Evolutionary conservation across 768 basidiomycete species (phyloP).

Genomic region (Tephrocybe rancida): DNA sequence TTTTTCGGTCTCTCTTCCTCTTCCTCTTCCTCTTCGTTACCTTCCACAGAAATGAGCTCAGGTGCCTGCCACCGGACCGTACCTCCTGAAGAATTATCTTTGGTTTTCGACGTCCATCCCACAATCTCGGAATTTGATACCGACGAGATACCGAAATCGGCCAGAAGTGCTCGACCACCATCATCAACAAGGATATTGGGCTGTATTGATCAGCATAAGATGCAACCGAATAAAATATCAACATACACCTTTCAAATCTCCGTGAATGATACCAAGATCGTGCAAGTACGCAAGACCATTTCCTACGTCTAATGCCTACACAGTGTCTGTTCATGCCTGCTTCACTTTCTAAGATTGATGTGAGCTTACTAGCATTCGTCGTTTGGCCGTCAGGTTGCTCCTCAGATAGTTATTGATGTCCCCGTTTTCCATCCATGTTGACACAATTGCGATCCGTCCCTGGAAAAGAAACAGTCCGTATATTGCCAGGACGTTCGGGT

Average conservation of each 20-base stretch:
- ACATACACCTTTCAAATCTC: no score
- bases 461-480: no score
- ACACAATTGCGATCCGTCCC: neutral
- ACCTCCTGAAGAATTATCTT: neutral
- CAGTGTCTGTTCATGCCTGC: neutral
- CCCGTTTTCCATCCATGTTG: no score
- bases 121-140: neutral
- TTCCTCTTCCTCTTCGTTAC: neutral
- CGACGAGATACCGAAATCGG: neutral
- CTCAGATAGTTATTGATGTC: no score
- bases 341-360: no score
- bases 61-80: constrained; percentile 11
- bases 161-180: neutral
- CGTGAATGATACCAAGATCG: neutral
- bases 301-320: neutral
- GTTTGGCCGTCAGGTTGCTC: neutral
- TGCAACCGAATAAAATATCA: neutral
- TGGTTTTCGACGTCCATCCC: neutral
- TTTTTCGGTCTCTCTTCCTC: neutral
- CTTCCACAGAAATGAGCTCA: constrained; percentile 2
- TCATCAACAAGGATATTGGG: constrained; percentile 4
- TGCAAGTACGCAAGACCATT: neutral
- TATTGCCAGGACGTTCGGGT: no score
- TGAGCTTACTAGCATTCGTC: neutral
- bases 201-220: neutral